Base-by-base conservation (phyloP, 2,329 filamentous ascomycete genomes). In the Paraconiothyrium brasiliense region DNA sequence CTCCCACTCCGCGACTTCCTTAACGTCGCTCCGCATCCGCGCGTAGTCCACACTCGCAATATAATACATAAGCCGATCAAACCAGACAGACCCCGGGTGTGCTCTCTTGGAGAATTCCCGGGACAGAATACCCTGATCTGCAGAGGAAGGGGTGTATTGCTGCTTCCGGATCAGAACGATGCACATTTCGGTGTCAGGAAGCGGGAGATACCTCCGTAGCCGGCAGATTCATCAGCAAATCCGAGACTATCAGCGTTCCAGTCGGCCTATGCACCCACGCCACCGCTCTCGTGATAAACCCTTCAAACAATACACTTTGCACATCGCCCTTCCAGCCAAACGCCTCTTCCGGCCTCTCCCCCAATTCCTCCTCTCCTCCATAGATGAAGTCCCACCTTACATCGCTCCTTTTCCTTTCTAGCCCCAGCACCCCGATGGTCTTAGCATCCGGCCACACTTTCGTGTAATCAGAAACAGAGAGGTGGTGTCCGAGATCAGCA, bases 181-280 rank as follows among this genome's bases (percentile, higher is more conserved):
- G n/a, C 27, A 24, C 7, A 4, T 20, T 8, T 1, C 14, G 27
- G 10, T 2, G 16, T 0, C 16, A 50, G 27, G 27, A 48, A 43
- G 32, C 10, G 1, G 4, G 30, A n/a, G 55, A 39, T 58, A 65
- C 66, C 57, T 68, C 63, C 3, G 58, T 68, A 37, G 56, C 62
- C 1, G 65, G 66, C 4, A 68, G 13, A 27, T 68, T 68, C 65
- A 67, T 68, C 54, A 67, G 9, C 10, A 68, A 32, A 35, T 68
- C 66, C 0, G 61, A 61, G 32, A 65, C 62, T 14, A 67, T 60
- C 39, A 68, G 13, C 13, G 66, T 68, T 32, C 46, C 56, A 3
- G 55, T 61, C 1, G 62, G 58, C 58, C 57, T 64, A 32, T 49
- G 27, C 65, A 63, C 66, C 66, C 66, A 68, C 14, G 66, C 66